These are phyloP conservation scores for Allantophomopsis lycopodina DNA, from an alignment of 2,329 filamentous ascomycete species.

Conservation along the genomic window DNA sequence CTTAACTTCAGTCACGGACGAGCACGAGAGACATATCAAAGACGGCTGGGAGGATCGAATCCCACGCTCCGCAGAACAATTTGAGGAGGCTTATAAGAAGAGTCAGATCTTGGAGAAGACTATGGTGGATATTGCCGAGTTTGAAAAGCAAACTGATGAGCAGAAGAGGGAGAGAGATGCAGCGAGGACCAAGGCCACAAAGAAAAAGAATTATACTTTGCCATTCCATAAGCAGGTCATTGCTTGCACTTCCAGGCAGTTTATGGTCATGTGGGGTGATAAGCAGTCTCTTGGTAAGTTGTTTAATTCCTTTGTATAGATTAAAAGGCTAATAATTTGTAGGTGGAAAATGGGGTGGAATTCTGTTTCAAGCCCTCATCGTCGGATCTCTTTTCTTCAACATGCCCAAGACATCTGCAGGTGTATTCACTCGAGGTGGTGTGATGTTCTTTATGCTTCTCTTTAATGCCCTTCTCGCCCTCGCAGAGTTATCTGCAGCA, in stretches of 20 bases:
- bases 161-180: conserved; percentile 24
- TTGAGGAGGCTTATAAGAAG: conserved; percentile 33
- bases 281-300: conserved; percentile 12
- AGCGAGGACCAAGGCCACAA: conserved; percentile 20
- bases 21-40: conserved; percentile 39
- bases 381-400: conserved; percentile 35
- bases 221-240: conserved; percentile 33
- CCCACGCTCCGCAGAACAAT: conserved; percentile 38
- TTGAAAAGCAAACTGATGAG: conserved; percentile 25
- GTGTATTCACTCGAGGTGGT: conserved; percentile 44
- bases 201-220: conserved; percentile 37
- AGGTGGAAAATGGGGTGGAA: conserved; percentile 20
- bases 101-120: conserved; percentile 28
- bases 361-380: conserved; percentile 20
- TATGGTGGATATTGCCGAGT: conserved; percentile 34
- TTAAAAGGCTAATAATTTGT: too few relatives aligned
- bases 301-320: too few relatives aligned
- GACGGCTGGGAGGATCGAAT: conserved; percentile 41
- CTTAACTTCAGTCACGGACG: conserved; percentile 58
- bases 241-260: conserved; percentile 26
- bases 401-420: conserved; percentile 33
- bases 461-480: conserved; percentile 46
- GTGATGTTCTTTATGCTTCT: conserved; percentile 48
- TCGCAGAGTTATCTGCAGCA: conserved; percentile 44
- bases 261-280: conserved; percentile 21